Evolutionary conservation across 2,329 filamentous ascomycete species (phyloP), one percentile per base, ranked within the genome.

Genomic region (Fusarium solani-melongenae): DNA sequence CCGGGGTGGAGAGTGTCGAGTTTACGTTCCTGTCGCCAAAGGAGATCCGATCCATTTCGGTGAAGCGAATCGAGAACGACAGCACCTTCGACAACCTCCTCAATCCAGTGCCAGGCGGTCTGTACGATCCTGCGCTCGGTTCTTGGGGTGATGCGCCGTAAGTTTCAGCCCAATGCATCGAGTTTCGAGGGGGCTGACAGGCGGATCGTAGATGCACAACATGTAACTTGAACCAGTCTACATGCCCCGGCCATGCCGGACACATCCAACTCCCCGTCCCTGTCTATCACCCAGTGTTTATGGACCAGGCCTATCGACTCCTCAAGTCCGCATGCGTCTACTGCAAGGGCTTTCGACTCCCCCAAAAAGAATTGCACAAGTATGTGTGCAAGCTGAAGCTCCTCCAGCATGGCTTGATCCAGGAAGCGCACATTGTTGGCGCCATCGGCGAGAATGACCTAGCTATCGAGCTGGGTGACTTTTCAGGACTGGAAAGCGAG

Each of bases 281-380:
- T 55, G 94, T 98, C 61, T 99, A 98, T 82, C 96, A 99, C 82
- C 94, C 96, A n/a, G 93, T 95, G 2, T 98, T 98, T 80, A 93
- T 99, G 87, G 95, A 98, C 80, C 95, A 98, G 82, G 89, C 95
- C 61, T 90, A 97, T 72, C 92, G 94, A 51, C 87, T 99, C 53
- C 88, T 99, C 22, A 92, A 95, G 76, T 93, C 94, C 62, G 93
- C 96, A 82, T 99, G 96, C 82, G 89, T 92, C 68, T 98, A 98
- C 85, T 99, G 97, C 84, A 92, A 95, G 80, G 91, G 92, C 66
- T 91, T 99, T 75, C 94, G 93, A 80, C 88, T 98, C 81, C 88
- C 92, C n/a, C 89, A 92, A 57, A 89, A 91, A 62, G 90, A 94
- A 70, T 86, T 97, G 71, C 94, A 96, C 83, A 89, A 92, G 75